A percentile compares a stretch with the other conserved stretches of the same genome.
Conservation (phyloP, 176 grass and related monocot genomes). For the Aegilops sharonensis region DNA sequence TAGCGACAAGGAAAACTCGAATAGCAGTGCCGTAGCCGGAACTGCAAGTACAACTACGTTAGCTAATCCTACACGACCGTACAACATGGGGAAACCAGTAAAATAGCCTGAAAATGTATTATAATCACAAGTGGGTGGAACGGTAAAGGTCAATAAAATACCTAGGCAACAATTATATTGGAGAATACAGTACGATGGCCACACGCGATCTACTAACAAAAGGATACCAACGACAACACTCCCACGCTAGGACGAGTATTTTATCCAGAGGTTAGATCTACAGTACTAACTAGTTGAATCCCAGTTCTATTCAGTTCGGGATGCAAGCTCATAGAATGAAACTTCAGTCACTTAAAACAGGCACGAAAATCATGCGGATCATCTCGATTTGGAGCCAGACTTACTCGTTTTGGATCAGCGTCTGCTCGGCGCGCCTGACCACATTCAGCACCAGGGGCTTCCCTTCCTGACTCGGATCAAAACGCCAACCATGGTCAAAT, state of each 20-base stretch:
- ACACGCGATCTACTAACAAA: not conserved
- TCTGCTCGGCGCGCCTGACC: conserved; percentile 72
- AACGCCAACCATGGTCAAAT: conserved; percentile 11
- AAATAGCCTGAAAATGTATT: not conserved
- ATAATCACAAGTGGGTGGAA: not conserved
- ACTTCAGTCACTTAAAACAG: not conserved
- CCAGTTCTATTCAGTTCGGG: not conserved
- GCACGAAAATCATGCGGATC: not conserved
- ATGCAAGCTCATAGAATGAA: not conserved
- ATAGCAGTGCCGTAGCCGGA: conserved; percentile 22
- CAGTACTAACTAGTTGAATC: not conserved
- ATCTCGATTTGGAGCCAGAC: conserved; percentile 9
- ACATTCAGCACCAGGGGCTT: conserved; percentile 97
- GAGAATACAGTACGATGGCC: not conserved
- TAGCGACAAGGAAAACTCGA: not conserved
- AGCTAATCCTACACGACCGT: conserved; percentile 1
- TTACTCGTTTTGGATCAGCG: conserved; percentile 78
- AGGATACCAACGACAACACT: not conserved
- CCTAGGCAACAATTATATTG: conserved; percentile 5
- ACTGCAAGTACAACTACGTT: not conserved
- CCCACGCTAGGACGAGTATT: not conserved
- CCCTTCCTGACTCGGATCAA: conserved; percentile 66
- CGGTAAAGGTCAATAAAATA: not conserved
- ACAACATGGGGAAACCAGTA: conserved; percentile 8
- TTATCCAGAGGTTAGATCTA: conserved; percentile 37